Base-by-base conservation (phyloP, 345 rosid genomes). In the Acer campestre region DNA sequence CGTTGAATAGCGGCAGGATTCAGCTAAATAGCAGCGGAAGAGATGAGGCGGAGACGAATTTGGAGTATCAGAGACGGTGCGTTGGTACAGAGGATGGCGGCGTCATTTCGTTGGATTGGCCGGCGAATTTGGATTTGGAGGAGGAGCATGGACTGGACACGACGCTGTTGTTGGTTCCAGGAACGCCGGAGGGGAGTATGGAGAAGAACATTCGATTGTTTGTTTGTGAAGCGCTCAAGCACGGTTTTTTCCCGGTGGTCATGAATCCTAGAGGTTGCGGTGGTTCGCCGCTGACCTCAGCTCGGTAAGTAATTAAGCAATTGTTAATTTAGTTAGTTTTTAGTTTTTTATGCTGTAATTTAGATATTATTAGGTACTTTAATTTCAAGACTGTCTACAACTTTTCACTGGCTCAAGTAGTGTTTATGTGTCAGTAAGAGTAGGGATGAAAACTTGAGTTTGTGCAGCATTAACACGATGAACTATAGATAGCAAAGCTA, bases 261-360 rank as follows among this genome's bases (percentile, higher is more conserved):
- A 86, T 95, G 93, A 95, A 95, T 44, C 99, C 99, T 51, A 93
- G 99, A 86, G 99, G 99, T n/a, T 95, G 98, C 62, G 98, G 98
- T 71, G 91, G 91, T 61, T 95, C 99, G 0, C 99, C 99, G 0
- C 89, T 95, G 68, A 95, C 98, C 71, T 89, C 94, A 14, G 86
- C 98, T 27, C 86, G 98, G 99, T 95, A 80, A 80, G 89, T 80
- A 46, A 74, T 25, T 18, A 18, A 48, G 16, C 7, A 18, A 11
- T 42, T 18, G 6, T 67, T n/a, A 22, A 61, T 23, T 25, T 27
- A 61, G 51, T 18, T 13, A 22, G 61, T 12, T 7, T 71, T 49
- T 23, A 16, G 35, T 11, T 61, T 63, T 31, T 5, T 6, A 31
- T 65, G 31, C 23, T 49, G 62, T 59, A 25, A 31, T 70, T 29